Percentiles rank a stretch among this genome's conserved stretches.
These are phyloP conservation scores for Diutina siamensis DNA, from an alignment of 1,139 yeast species.

Conservation along the genomic window DNA sequence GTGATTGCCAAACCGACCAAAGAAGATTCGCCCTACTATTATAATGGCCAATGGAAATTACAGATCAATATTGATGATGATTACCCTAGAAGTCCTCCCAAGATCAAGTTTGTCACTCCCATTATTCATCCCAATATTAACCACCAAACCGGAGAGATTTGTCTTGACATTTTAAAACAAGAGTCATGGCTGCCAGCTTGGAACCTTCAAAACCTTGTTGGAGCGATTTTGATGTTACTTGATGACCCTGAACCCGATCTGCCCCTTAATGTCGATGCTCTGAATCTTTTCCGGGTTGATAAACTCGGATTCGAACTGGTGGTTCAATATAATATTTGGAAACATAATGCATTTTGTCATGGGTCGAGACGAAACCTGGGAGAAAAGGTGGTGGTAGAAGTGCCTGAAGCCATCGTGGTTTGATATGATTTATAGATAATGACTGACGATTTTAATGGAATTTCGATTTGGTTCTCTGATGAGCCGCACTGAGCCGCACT, in stretches of 20 bases:
- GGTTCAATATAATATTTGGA: slow-evolving; percentile 50
- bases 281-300: slow-evolving; percentile 55
- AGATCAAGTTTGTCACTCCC: slow-evolving; percentile 37
- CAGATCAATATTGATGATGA: slow-evolving; percentile 35
- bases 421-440: not conserved
- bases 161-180: slow-evolving; percentile 62
- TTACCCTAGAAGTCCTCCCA: slow-evolving; percentile 69
- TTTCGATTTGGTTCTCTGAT: too few species aligned
- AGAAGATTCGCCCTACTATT: slow-evolving; percentile 31
- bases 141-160: slow-evolving; percentile 62
- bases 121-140: slow-evolving; percentile 73
- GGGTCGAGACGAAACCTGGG: slow-evolving; percentile 6
- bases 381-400: not conserved
- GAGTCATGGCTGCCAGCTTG: slow-evolving; percentile 85
- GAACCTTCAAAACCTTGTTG: slow-evolving; percentile 59
- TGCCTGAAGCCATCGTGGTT: not conserved
- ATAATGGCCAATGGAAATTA: slow-evolving; percentile 48
- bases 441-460: not conserved
- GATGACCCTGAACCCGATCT: slow-evolving; percentile 78
- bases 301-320: slow-evolving; percentile 47
- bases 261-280: slow-evolving; percentile 78
- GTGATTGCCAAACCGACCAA: slow-evolving; percentile 41
- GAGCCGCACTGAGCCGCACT: not conserved
- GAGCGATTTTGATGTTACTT: slow-evolving; percentile 59
- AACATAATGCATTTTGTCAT: slow-evolving; percentile 16